Conservation (phyloP, 768 basidiomycete genomes). For the Amanita phalloides region DNA sequence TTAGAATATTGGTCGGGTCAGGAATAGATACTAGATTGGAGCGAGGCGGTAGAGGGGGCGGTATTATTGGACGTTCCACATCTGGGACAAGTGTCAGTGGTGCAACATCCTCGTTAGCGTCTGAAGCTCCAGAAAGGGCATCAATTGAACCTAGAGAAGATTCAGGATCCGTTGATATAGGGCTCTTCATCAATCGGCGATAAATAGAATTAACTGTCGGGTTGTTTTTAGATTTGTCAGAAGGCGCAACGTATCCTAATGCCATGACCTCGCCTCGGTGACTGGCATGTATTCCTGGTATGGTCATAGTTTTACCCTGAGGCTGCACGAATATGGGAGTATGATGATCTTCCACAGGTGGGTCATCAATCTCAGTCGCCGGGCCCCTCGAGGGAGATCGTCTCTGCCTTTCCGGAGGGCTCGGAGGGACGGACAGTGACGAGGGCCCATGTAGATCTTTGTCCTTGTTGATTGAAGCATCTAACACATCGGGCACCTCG, state of each 20-base stretch:
- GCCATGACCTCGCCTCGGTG: conserved; percentile 83
- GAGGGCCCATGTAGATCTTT: conserved; percentile 9
- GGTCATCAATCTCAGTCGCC: conserved; percentile 20
- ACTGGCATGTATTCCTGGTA: conserved; percentile 79
- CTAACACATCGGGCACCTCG: neutral
- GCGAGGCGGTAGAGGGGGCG: conserved; percentile 30
- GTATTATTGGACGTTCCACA: conserved; percentile 8
- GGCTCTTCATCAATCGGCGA: conserved; percentile 57
- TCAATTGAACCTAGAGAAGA: conserved; percentile 8
- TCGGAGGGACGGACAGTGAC: conserved; percentile 10
- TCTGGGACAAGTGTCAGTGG: conserved; percentile 11
- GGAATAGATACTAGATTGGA: conserved; percentile 20
- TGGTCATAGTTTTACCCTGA: conserved; percentile 72
- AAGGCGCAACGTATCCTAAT: conserved; percentile 61
- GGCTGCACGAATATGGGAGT: conserved; percentile 68
- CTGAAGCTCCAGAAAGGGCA: conserved; percentile 9
- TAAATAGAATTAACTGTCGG: conserved; percentile 61
- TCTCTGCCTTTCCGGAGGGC: neutral
- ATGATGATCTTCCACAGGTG: conserved; percentile 12
- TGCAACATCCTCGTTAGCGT: conserved; percentile 14
- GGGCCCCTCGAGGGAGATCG: conserved; percentile 15
- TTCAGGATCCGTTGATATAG: conserved; percentile 17
- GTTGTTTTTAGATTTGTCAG: conserved; percentile 27
- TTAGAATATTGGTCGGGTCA: conserved; percentile 6
- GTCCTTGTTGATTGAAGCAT: neutral